A percentile compares a stretch with the other conserved stretches of the same genome.
Evolutionary conservation across 1,139 yeast species (phyloP).

Genomic region (Debaryomycetaceae sp.): DNA sequence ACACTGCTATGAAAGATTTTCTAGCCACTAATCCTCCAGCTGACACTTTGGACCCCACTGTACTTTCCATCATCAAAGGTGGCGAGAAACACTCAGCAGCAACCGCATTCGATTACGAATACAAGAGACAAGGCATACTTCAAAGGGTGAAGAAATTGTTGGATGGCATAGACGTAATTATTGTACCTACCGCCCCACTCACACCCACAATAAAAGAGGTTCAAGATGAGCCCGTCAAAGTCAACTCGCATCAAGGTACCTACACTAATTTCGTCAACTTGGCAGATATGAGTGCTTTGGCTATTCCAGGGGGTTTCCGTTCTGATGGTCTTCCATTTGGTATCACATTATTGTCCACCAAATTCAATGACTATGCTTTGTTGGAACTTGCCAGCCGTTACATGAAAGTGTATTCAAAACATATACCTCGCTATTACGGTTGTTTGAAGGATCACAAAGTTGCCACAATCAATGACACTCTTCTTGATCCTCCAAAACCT

Average conservation of each 20-base stretch:
- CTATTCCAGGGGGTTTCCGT: slow-evolving; percentile 86
- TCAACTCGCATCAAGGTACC: slow-evolving; percentile 90
- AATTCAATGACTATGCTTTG: slow-evolving; percentile 85
- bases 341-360: slow-evolving; percentile 74
- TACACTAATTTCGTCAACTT: slow-evolving; percentile 95
- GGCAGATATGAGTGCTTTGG: slow-evolving; percentile 88
- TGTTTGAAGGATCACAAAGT: slow-evolving; percentile 41
- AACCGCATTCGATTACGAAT: slow-evolving; percentile 78
- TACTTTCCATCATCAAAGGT: slow-evolving; percentile 66
- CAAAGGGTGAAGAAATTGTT: slow-evolving; percentile 59
- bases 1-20: slow-evolving; percentile 75
- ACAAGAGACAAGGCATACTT: slow-evolving; percentile 72
- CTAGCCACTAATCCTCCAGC: slow-evolving; percentile 71
- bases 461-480: slow-evolving; percentile 30
- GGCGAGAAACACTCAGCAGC: slow-evolving; percentile 80
- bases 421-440: slow-evolving; percentile 28
- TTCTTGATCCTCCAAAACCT: slow-evolving; percentile 35
- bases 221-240: slow-evolving; percentile 69
- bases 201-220: slow-evolving; percentile 78
- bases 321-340: slow-evolving; percentile 88
- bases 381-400: slow-evolving; percentile 77
- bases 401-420: slow-evolving; percentile 35
- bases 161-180: slow-evolving; percentile 62
- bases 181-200: slow-evolving; percentile 92
- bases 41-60: slow-evolving; percentile 76